Conservation (phyloP, 2,329 filamentous ascomycete species). For the Microdochium nivale region DNA sequence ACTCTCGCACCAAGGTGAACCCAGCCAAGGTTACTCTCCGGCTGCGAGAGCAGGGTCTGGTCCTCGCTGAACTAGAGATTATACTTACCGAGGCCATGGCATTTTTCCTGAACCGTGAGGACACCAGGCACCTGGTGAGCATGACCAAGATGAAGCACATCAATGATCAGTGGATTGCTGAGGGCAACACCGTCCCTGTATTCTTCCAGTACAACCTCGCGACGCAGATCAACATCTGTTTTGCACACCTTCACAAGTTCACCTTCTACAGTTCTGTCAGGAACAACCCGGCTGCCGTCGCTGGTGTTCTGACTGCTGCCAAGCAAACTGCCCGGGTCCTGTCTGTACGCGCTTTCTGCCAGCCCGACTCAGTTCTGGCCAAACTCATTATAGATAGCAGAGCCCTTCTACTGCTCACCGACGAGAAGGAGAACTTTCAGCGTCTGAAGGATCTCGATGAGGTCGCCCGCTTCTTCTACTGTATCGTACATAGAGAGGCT, state of each 20-base stretch:
- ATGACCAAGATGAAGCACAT: slow-evolving; percentile 41
- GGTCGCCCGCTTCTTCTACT: slow-evolving; percentile 45
- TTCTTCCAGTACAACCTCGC: slow-evolving; percentile 52
- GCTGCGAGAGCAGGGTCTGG: slow-evolving; percentile 16
- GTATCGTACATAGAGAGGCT: slow-evolving; percentile 38
- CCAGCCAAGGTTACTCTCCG: slow-evolving; percentile 13
- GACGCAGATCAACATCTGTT: slow-evolving; percentile 48
- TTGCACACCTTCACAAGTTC: slow-evolving; percentile 41
- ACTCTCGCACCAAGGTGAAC: slow-evolving; percentile 6
- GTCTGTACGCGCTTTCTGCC: slow-evolving; percentile 46
- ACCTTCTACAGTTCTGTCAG: slow-evolving; percentile 43
- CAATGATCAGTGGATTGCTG: slow-evolving; percentile 40
- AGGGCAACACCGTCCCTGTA: slow-evolving; percentile 44
- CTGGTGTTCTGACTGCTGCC: slow-evolving; percentile 42
- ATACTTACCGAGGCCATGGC: neutral
- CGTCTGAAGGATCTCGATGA: slow-evolving; percentile 38
- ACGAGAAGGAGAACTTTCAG: slow-evolving; percentile 29
- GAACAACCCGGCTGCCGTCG: slow-evolving; percentile 31
- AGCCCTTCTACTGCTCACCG: slow-evolving; percentile 40
- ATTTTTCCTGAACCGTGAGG: neutral
- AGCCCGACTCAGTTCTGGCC: slow-evolving; percentile 47
- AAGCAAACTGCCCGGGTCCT: slow-evolving; percentile 42
- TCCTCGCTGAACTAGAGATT: neutral
- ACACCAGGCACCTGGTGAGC: slow-evolving; percentile 19
- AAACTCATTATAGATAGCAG: slow-evolving; percentile 49